Evolutionary conservation across 495 filamentous ascomycete species (phyloP), one percentile per base, ranked within the genome.

Genomic region (Penicillium dipodomyicola): DNA sequence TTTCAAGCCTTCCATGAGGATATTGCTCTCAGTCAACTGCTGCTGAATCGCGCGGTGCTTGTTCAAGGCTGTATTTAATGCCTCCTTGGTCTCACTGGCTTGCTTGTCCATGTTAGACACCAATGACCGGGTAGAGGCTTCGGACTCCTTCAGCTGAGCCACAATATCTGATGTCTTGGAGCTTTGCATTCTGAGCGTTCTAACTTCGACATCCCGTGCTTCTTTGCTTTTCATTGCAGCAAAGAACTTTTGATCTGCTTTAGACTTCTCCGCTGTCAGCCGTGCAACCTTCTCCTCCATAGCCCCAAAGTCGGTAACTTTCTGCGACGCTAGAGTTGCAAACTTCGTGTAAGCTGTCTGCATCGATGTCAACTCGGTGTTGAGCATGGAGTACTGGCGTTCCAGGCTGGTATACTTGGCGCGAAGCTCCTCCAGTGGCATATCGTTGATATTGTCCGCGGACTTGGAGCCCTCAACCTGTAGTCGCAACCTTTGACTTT

Each of bases 211-310:
- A 17, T 87, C 85, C 51, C 90, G 80, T 19, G 86, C 84, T 63
- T 97, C 94, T 67, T 91, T 96, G 60, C 89, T 85, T 68, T 96
- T 97, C 78, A 96, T 92, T 14, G 91, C 90, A 5, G 87, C 86
- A 65, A 97, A 97, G 68, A 96, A 98, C 71, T 97, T 97, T 69
- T 97, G 92, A 64, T 97, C 92, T 0, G 95, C 95, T 67, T 96
- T 97, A 33, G 85, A 83, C 71, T 97, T 98, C 70, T 98, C 94
- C 0, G 91, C 92, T 3, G 78, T 82, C 10, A 94, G 75, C 5
- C 88, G 75, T 25, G 82, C 79, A 39, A 95, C 76, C 58, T 86
- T 87, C 45, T 97, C 92, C 73, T 97, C 94, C 62, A 88, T 72
- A 3, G 81, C 82, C 7, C 77, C 68, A 49, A 88, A 82, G 55